These are phyloP conservation scores for Phaeotremella skinneri DNA, from an alignment of 768 basidiomycete genomes.

Conservation along the genomic window DNA sequence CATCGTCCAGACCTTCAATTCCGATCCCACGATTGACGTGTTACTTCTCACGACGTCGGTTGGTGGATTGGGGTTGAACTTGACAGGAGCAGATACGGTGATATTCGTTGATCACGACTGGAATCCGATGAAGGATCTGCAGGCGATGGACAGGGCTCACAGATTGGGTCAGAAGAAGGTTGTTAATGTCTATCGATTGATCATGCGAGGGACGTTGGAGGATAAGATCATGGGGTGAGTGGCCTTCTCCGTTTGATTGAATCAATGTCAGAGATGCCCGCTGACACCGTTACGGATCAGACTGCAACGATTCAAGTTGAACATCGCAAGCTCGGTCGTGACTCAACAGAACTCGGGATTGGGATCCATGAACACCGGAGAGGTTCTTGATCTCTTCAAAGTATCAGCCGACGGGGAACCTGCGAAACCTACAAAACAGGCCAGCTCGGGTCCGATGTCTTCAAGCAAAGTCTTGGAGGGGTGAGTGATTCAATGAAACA, in stretches of 20 bases:
- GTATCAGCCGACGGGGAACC: slow-evolving; percentile 65
- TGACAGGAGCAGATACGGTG: slow-evolving; percentile 97
- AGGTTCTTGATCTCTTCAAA: slow-evolving; percentile 88
- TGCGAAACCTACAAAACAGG: slow-evolving; percentile 42
- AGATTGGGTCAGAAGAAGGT: slow-evolving; percentile 98
- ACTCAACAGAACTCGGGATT: slow-evolving; percentile 96
- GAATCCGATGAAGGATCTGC: slow-evolving; percentile 99
- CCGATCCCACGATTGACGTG: slow-evolving; percentile 95
- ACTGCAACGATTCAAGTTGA: slow-evolving; percentile 96
- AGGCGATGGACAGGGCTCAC: slow-evolving; percentile 99
- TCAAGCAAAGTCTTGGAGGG: slow-evolving; percentile 86
- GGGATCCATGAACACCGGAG: slow-evolving; percentile 93
- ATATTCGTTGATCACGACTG: slow-evolving; percentile 99
- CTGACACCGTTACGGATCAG: slow-evolving; percentile 54
- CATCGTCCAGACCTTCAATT: slow-evolving; percentile 95
- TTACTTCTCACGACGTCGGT: slow-evolving; percentile 93
- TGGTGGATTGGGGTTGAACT: slow-evolving; percentile 88
- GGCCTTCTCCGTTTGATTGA: neutral
- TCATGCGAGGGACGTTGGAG: slow-evolving; percentile 94
- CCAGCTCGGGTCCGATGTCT: slow-evolving; percentile 58
- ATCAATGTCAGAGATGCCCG: neutral
- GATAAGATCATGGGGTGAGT: slow-evolving; percentile 99
- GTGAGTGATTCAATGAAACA: slow-evolving; percentile 22
- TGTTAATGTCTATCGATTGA: slow-evolving; percentile 95
- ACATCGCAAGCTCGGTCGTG: slow-evolving; percentile 93